These are phyloP conservation scores for Trametes gibbosa DNA, from an alignment of 768 basidiomycete genomes.

Conservation along the genomic window DNA sequence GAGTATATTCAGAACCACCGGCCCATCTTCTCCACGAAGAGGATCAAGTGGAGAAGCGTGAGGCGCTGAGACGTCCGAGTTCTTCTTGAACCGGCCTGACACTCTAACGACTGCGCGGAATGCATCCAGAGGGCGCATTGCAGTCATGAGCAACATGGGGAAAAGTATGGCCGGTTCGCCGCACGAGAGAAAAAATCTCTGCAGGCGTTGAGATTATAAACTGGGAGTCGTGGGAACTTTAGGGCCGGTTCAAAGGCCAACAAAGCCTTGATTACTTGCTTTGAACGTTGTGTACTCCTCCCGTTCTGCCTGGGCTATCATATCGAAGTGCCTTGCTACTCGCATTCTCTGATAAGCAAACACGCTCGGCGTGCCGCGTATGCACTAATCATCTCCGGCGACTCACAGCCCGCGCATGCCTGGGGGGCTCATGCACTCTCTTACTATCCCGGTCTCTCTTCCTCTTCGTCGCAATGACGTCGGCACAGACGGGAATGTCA, in stretches of 20 bases:
- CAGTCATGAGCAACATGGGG: constrained; percentile 91
- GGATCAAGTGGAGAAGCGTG: constrained; percentile 43
- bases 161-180: constrained; percentile 77
- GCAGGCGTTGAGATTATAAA: not conserved
- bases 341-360: no score
- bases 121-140: constrained; percentile 28
- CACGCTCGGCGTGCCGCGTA: no score
- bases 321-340: no score
- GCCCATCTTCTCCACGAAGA: constrained; percentile 61
- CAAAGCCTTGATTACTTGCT: no score
- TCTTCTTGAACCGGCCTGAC: constrained; percentile 80
- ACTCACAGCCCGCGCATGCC: no score
- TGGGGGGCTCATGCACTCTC: not conserved
- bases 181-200: constrained; percentile 50
- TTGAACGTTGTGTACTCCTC: no score
- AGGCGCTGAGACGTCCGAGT: constrained; percentile 81
- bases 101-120: constrained; percentile 77
- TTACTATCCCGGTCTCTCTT: constrained; percentile 5
- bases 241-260: constrained; percentile 13
- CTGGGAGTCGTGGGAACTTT: not conserved
- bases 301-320: no score
- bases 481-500: not conserved
- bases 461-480: not conserved
- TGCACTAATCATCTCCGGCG: no score
- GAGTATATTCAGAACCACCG: constrained; percentile 59